These are phyloP conservation scores for Dendrobium catenatum DNA, from an alignment of 106 monocot genomes.

Conservation along the genomic window DNA sequence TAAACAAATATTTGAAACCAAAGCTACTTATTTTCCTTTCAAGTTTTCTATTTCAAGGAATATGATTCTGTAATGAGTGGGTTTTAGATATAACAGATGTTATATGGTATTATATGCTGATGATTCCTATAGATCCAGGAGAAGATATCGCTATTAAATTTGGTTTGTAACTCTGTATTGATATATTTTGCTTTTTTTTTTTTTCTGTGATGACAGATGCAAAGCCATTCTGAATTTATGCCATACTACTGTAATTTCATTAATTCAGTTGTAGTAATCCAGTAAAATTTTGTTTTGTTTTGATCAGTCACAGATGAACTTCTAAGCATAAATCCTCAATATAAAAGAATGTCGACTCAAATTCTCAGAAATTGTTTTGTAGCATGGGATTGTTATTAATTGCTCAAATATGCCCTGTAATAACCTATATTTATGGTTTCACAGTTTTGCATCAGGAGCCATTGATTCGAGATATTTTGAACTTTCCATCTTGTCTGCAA, in stretches of 20 bases:
- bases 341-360: background rate
- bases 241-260: background rate
- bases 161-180: background rate
- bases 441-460: background rate
- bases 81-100: background rate
- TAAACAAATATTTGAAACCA: background rate
- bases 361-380: background rate
- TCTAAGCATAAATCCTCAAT: no score
- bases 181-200: background rate
- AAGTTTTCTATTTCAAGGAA: background rate
- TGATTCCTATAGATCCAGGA: background rate
- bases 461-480: no score
- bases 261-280: background rate
- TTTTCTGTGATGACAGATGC: background rate
- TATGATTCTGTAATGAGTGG: background rate
- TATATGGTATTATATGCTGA: background rate
- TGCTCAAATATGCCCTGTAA: no score
- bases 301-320: background rate
- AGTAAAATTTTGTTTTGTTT: background rate
- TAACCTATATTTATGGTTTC: background rate
- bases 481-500: background rate
- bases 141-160: background rate
- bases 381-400: no score
- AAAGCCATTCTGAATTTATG: background rate
- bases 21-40: background rate